phyloP scores from a whole-genome alignment of 2,329 filamentous ascomycete genomes.

The Didymellaceae sp. region DNA sequence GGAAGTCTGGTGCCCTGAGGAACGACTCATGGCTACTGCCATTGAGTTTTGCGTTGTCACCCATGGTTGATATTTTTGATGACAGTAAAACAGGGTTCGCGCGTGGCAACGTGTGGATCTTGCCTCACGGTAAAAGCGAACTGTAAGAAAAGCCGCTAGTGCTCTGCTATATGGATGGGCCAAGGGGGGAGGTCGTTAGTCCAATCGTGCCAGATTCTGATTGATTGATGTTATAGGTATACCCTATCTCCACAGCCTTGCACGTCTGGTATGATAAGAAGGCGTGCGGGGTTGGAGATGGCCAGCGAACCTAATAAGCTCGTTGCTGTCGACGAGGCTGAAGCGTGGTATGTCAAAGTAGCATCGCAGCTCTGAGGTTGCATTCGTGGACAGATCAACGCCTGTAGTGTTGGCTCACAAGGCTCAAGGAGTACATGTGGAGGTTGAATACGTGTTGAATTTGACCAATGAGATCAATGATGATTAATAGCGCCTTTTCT shows the following conservation, averaged over 20 bases:
- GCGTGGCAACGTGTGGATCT: no score
- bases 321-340: background rate
- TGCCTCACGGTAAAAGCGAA: no score
- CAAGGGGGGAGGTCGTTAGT: no score
- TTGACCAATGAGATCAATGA: conserved; percentile 27
- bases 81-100: no score
- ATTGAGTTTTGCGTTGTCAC: background rate
- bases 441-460: background rate
- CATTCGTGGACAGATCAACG: background rate
- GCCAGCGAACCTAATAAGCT: background rate
- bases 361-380: conserved; percentile 28
- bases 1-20: conserved; percentile 24
- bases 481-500: conserved; percentile 25
- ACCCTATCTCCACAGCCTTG: no score
- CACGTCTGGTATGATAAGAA: no score
- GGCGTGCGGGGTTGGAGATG: conserved; percentile 7
- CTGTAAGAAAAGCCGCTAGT: no score
- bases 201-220: no score
- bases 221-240: no score
- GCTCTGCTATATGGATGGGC: no score
- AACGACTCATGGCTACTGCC: conserved; percentile 6
- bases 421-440: conserved; percentile 13
- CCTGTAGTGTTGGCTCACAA: background rate
- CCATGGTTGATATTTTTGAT: no score
- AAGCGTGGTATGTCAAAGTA: conserved; percentile 17